These are phyloP conservation scores for Candida dubliniensis DNA, from an alignment of 1,139 yeast genomes.

Conservation along the genomic window DNA sequence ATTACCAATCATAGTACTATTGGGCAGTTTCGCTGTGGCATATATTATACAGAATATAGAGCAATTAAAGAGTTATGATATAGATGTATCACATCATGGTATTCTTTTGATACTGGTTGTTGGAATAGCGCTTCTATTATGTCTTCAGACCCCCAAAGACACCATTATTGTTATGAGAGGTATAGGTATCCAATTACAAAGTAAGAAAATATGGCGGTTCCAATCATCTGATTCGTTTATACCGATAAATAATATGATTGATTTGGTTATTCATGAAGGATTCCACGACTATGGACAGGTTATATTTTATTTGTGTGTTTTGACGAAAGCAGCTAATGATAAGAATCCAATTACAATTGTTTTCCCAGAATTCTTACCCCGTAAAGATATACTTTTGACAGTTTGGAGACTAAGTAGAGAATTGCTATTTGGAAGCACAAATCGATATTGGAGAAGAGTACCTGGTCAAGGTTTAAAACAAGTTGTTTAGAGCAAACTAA, in stretches of 20 bases:
- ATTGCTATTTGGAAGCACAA: conserved; percentile 36
- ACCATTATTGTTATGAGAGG: conserved; percentile 37
- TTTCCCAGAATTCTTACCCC: conserved; percentile 48
- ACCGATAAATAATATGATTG: conserved; percentile 54
- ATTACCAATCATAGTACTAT: conserved; percentile 1
- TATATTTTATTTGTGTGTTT: conserved; percentile 57
- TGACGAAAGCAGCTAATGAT: conserved; percentile 39
- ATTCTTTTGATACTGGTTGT: conserved; percentile 1
- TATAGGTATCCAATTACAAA: conserved; percentile 36
- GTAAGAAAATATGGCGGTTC: conserved; percentile 31
- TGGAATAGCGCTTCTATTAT: conserved; percentile 12
- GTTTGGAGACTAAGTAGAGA: conserved; percentile 44
- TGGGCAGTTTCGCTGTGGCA: conserved; percentile 3
- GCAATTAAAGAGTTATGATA: not conserved
- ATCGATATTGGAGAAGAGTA: conserved; percentile 42
- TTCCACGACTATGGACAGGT: conserved; percentile 62
- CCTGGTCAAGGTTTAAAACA: conserved; percentile 44
- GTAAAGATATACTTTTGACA: conserved; percentile 40
- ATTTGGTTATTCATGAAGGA: conserved; percentile 67
- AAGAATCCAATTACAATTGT: conserved; percentile 46
- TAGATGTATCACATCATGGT: conserved; percentile 2
- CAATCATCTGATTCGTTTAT: conserved; percentile 37
- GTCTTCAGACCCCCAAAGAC: conserved; percentile 32
- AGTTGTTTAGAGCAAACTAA: conserved; percentile 18
- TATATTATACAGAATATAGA: conserved; percentile 3